These are phyloP conservation scores for Neurospora sp. DNA, from an alignment of 495 filamentous ascomycete species.

Conservation along the genomic window DNA sequence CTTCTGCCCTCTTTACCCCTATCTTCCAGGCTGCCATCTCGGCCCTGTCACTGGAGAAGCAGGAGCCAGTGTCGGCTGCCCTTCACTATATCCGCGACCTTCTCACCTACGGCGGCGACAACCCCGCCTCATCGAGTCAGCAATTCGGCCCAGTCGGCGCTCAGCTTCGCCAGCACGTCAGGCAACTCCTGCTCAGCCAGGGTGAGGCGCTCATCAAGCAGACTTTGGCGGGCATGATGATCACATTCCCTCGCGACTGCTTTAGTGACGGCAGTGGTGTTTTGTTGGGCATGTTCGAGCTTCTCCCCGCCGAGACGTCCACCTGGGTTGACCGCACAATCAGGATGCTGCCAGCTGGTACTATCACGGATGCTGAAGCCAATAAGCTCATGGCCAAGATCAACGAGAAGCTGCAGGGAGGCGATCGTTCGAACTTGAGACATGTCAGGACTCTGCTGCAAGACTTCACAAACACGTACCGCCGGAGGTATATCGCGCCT, in stretches of 20 bases:
- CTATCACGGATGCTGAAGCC: conserved; percentile 51
- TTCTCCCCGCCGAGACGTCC: conserved; percentile 67
- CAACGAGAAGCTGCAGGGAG: conserved; percentile 52
- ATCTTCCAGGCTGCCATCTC: conserved; percentile 81
- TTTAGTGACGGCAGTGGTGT: conserved; percentile 89
- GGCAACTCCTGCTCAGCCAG: conserved; percentile 54
- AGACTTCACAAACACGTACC: conserved; percentile 92
- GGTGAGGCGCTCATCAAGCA: conserved; percentile 76
- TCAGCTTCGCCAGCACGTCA: conserved; percentile 61
- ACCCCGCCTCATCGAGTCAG: conserved; percentile 63
- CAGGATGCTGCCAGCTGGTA: conserved; percentile 70
- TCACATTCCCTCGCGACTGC: conserved; percentile 88
- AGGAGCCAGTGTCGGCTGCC: conserved; percentile 79
- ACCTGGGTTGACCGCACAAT: conserved; percentile 75
- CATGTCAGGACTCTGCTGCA: conserved; percentile 80
- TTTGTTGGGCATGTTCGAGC: conserved; percentile 77
- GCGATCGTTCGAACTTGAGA: conserved; percentile 51
- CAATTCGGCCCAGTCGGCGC: conserved; percentile 35
- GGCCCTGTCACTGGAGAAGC: conserved; percentile 76
- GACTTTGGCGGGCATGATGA: conserved; percentile 95
- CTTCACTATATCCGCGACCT: conserved; percentile 92
- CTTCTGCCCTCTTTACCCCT: conserved; percentile 61
- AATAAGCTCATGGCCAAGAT: conserved; percentile 57
- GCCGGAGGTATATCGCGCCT: conserved; percentile 88
- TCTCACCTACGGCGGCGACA: conserved; percentile 72